Base-by-base conservation (phyloP, 140 eudicot genomes). In the Flaveria floridana region DNA sequence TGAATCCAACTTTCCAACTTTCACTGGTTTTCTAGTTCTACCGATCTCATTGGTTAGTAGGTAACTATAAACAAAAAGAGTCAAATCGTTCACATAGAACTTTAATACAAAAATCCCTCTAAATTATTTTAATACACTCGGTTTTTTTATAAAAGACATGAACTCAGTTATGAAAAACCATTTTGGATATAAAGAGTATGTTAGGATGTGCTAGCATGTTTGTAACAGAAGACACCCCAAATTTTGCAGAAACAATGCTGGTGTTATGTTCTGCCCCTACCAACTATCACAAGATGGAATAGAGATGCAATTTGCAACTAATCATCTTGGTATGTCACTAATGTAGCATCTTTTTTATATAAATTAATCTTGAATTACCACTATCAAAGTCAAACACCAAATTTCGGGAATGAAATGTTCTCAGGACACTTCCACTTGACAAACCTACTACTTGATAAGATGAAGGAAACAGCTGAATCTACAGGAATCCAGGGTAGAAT, bases 221-320 rank as follows among this genome's bases (percentile, higher is more conserved):
- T 57, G 44, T 51, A 78, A 41, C 19, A 5, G 12, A 9, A 68
- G 8, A 51, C 16, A 21, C 25, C 48, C 56, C 19, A 14, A 62
- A 55, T 69, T 63, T 73, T 82, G 52, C 89, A 89, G 97, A 87
- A 92, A 92, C 82, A 92, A 92, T 79, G 97, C 97, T 58, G 97
- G 97, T 4, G 75, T 92, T 41, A 92, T 92, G 97, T 92, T 89
- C 68, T 89, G 97, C 64, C 97, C 97, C 0, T 87, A 70, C 81
- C 87, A 86, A 79, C 92, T 85, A 46, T 92, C 97, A 1, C 68
- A 84, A 66, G 92, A 92, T 81, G 96, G 97, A 67, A 81, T 92
- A 46, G 97, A 92, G 89, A 61, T 89, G 73, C 97, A 92, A 71
- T 89, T 92, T 72, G 96, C 95, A 2, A 92, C 97, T 4, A 92